Evolutionary conservation across 1,139 yeast species (phyloP).

Genomic region (Yamadazyma membranifaciens): DNA sequence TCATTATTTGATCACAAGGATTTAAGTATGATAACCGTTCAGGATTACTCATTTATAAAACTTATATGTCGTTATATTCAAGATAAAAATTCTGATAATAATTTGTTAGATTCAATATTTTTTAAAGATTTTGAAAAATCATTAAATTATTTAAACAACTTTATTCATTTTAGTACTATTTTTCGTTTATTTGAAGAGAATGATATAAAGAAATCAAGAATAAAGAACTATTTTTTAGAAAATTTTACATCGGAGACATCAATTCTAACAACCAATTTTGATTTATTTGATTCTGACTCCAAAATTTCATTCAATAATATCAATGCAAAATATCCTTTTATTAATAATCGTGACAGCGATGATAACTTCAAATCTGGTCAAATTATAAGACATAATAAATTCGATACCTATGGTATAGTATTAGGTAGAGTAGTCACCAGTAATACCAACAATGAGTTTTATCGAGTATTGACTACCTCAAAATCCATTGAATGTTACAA

Average conservation of each 20-base stretch:
- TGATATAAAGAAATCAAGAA: slow-evolving; percentile 5
- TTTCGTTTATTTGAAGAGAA: slow-evolving; percentile 8
- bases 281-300: slow-evolving; percentile 9
- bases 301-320: slow-evolving; percentile 11
- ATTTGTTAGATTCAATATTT: slow-evolving; percentile 10
- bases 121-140: slow-evolving; percentile 13
- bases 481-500: slow-evolving; percentile 15
- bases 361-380: slow-evolving; percentile 11
- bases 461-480: slow-evolving; percentile 15
- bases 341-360: background rate
- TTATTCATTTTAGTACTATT: slow-evolving; percentile 18
- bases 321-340: slow-evolving; percentile 2
- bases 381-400: slow-evolving; percentile 17
- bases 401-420: slow-evolving; percentile 16
- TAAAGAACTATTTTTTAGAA: slow-evolving; percentile 4
- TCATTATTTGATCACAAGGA: slow-evolving; percentile 1
- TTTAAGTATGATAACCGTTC: slow-evolving; percentile 5
- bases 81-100: slow-evolving; percentile 7
- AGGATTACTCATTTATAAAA: slow-evolving; percentile 14
- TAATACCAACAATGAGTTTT: slow-evolving; percentile 7
- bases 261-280: slow-evolving; percentile 8
- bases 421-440: slow-evolving; percentile 10
- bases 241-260: background rate
- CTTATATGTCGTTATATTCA: slow-evolving; percentile 12
- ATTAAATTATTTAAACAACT: slow-evolving; percentile 15